A percentile compares a stretch with the other conserved stretches of the same genome.
Evolutionary conservation across 805 yeast species (phyloP).

Genomic region (Kazachstania bromeliacearum): DNA sequence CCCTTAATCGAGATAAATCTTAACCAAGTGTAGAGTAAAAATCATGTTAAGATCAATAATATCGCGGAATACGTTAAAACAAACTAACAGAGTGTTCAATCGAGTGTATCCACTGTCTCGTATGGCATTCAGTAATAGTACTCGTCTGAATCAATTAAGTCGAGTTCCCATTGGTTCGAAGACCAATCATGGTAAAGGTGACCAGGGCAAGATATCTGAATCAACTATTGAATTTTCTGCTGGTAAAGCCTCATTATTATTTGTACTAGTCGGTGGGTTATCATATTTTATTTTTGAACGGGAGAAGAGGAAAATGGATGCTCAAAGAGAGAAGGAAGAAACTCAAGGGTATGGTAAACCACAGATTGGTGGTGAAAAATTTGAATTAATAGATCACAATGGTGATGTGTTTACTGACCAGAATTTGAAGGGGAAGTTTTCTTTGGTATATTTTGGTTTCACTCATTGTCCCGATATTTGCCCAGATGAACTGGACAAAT

Average conservation of each 20-base stretch:
- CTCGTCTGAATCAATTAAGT: constrained; percentile 44
- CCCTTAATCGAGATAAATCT: too few relatives aligned
- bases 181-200: constrained; percentile 22
- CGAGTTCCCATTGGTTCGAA: constrained; percentile 65
- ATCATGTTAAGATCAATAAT: neutral
- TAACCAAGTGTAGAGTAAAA: too few relatives aligned
- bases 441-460: constrained; percentile 89
- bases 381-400: constrained; percentile 59
- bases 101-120: neutral
- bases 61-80: neutral
- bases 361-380: constrained; percentile 90
- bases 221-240: constrained; percentile 57
- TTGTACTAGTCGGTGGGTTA: constrained; percentile 61
- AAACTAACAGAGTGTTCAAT: neutral
- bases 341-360: constrained; percentile 90
- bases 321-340: constrained; percentile 71
- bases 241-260: constrained; percentile 72
- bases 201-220: constrained; percentile 32
- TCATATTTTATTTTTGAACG: constrained; percentile 59
- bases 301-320: constrained; percentile 67
- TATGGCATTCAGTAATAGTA: neutral
- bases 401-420: constrained; percentile 70
- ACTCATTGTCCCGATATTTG: constrained; percentile 98
- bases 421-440: constrained; percentile 67
- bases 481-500: constrained; percentile 93